Evolutionary conservation across 1,284 basidiomycete species (phyloP).

Genomic region (Cryptococcus sp.): DNA sequence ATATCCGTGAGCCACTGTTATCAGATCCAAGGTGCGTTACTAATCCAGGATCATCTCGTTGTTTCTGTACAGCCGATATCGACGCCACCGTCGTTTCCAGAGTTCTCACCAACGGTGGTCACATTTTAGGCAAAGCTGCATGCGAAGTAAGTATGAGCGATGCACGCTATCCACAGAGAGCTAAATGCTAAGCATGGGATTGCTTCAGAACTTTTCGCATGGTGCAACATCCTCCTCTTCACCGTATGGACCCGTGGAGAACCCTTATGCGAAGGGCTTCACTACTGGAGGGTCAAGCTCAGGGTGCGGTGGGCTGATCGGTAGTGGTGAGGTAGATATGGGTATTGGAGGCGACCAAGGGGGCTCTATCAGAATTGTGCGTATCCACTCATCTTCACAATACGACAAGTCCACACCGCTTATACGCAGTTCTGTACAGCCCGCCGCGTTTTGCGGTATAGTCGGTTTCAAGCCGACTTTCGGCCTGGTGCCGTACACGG

Average conservation of each 20-base stretch:
- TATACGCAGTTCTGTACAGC: conserved; percentile 49
- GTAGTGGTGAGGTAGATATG: conserved; percentile 55
- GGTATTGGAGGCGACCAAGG: conserved; percentile 60
- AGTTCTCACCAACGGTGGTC: conserved; percentile 56
- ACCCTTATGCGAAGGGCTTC: conserved; percentile 56
- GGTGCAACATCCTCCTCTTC: conserved; percentile 23
- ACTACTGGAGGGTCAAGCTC: conserved; percentile 57
- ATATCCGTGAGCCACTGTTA: conserved; percentile 38
- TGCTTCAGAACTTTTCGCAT: conserved; percentile 54
- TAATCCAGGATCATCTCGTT: conserved; percentile 1
- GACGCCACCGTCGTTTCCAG: conserved; percentile 58
- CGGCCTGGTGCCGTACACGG: conserved; percentile 60
- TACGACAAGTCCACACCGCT: background rate
- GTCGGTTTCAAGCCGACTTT: conserved; percentile 60
- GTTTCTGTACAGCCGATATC: conserved; percentile 27
- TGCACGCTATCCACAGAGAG: conserved; percentile 35
- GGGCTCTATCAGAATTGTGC: conserved; percentile 55
- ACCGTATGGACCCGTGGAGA: conserved; percentile 53
- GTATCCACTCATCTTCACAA: background rate
- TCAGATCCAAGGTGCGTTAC: background rate
- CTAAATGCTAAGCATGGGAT: conserved; percentile 51
- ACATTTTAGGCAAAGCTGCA: conserved; percentile 55
- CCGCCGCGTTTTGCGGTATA: conserved; percentile 56
- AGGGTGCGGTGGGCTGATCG: conserved; percentile 57
- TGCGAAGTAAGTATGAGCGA: conserved; percentile 49